These are phyloP conservation scores for Septoria petroselini DNA, from an alignment of 2,329 filamentous ascomycete genomes.

Conservation along the genomic window DNA sequence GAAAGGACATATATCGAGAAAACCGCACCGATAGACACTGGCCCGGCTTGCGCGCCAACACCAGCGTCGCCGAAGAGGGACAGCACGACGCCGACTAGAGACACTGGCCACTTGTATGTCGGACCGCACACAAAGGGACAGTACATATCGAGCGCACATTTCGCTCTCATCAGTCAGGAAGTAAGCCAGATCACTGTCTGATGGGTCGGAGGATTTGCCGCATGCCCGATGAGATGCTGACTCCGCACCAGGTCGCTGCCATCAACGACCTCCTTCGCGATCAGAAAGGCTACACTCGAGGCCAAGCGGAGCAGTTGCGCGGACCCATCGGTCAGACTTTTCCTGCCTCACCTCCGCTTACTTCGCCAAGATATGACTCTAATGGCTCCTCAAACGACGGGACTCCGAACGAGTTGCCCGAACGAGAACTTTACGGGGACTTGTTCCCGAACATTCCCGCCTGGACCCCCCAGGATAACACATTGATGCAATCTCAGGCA, in stretches of 20 bases:
- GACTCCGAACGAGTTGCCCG: constrained; percentile 14
- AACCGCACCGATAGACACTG: neutral
- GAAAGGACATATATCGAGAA: neutral
- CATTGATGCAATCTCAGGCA: constrained; percentile 17
- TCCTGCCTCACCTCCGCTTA: constrained; percentile 21
- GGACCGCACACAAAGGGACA: constrained; percentile 27
- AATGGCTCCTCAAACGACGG: constrained; percentile 10
- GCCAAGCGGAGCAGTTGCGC: constrained; percentile 10
- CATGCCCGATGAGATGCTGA: neutral
- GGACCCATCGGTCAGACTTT: constrained; percentile 23
- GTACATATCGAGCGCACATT: constrained; percentile 25
- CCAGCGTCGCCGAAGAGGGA: constrained; percentile 14
- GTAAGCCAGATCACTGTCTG: no score
- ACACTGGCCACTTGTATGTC: constrained; percentile 25
- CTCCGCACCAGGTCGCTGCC: constrained; percentile 17
- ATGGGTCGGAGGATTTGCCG: neutral
- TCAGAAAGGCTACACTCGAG: constrained; percentile 14
- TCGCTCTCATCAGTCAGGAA: constrained; percentile 25
- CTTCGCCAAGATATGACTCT: constrained; percentile 15
- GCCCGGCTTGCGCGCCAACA: constrained; percentile 3
- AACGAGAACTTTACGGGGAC: constrained; percentile 24
- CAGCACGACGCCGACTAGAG: constrained; percentile 19
- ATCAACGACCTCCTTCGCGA: constrained; percentile 25
- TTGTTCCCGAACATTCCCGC: constrained; percentile 25
- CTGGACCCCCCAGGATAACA: constrained; percentile 24